Conservation (phyloP, 768 basidiomycete genomes). For the Suillus luteus region DNA sequence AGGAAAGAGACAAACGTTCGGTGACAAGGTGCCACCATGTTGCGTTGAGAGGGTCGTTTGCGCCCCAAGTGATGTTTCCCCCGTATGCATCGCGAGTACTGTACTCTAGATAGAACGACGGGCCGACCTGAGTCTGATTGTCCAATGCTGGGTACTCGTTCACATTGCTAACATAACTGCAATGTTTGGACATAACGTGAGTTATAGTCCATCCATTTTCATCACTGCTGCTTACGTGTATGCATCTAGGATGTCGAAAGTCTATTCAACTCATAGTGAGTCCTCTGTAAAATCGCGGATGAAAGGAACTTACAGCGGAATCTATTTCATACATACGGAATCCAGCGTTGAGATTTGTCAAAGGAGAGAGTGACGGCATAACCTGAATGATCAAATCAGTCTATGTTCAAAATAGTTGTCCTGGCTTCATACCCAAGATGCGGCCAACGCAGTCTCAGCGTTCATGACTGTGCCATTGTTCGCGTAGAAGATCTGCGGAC, state of each 20-base stretch:
- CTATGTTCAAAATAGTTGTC: not conserved
- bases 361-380: constrained; percentile 63
- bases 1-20: constrained; percentile 45
- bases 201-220: not conserved
- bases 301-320: constrained; percentile 29
- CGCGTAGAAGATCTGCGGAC: constrained; percentile 60
- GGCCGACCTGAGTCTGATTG: constrained; percentile 54
- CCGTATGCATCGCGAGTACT: constrained; percentile 71
- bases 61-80: constrained; percentile 51
- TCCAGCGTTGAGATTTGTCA: constrained; percentile 71
- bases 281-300: not conserved
- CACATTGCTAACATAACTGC: constrained; percentile 67
- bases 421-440: constrained; percentile 43
- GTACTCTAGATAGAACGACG: constrained; percentile 62
- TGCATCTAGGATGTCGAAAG: constrained; percentile 73
- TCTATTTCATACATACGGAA: constrained; percentile 52
- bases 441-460: constrained; percentile 52
- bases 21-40: constrained; percentile 83
- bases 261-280: constrained; percentile 38
- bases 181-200: not conserved
- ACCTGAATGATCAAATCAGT: constrained; percentile 14
- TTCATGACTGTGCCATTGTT: constrained; percentile 66
- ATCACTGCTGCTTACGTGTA: constrained; percentile 54
- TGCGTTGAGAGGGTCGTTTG: constrained; percentile 67
- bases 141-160: constrained; percentile 58